Conservation (phyloP, 2,329 filamentous ascomycete genomes). For the Endocalyx cinctus region DNA sequence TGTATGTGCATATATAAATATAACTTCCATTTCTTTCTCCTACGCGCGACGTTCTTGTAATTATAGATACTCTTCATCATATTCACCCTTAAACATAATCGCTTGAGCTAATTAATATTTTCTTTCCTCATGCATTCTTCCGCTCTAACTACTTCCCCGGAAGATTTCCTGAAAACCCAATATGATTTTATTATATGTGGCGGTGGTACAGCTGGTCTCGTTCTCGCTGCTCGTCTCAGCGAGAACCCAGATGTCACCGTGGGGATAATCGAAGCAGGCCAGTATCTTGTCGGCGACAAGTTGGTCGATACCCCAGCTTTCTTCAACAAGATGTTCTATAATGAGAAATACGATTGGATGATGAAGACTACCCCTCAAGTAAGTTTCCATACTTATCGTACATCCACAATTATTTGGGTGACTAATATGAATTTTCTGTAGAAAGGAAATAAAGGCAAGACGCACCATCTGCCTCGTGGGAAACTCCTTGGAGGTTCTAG, state of each 20-base stretch:
- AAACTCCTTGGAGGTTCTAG: slow-evolving; percentile 3
- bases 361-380: slow-evolving; percentile 3
- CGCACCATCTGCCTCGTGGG: slow-evolving; percentile 3
- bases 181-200: slow-evolving; percentile 5
- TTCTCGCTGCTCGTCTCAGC: slow-evolving; percentile 2
- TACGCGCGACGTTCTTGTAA: too few species aligned
- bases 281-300: slow-evolving; percentile 2
- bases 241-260: slow-evolving; percentile 3
- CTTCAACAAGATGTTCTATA: slow-evolving; percentile 1
- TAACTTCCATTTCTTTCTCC: too few species aligned
- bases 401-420: too few species aligned
- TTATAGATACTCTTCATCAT: too few species aligned
- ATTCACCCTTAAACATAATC: too few species aligned
- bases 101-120: too few species aligned
- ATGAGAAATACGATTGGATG: slow-evolving; percentile 4
- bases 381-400: not conserved
- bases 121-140: too few species aligned
- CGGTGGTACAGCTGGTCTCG: slow-evolving; percentile 2
- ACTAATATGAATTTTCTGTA: not conserved
- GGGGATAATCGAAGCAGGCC: slow-evolving; percentile 1
- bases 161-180: too few species aligned
- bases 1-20: too few species aligned
- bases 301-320: slow-evolving; percentile 1
- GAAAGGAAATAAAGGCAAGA: slow-evolving; percentile 3
- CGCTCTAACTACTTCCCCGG: too few species aligned